Conservation (phyloP, 495 filamentous ascomycete species). For the Aspergillus taichungensis region DNA sequence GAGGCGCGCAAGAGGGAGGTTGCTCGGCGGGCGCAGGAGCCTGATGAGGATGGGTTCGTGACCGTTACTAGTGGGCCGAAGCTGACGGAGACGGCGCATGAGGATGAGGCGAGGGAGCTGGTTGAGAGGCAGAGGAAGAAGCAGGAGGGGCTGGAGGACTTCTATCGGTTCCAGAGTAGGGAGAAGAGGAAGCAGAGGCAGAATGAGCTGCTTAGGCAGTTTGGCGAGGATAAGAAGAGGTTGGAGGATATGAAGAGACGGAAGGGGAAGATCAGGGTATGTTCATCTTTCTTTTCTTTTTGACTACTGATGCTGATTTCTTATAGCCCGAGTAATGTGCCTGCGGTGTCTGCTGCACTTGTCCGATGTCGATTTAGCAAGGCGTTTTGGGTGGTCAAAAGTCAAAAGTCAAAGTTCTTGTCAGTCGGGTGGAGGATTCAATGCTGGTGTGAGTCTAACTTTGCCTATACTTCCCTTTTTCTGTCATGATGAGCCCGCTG, state of each 20-base stretch:
- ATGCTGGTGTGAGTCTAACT: slow-evolving; percentile 4
- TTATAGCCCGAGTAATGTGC: slow-evolving; percentile 36
- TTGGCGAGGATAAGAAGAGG: slow-evolving; percentile 48
- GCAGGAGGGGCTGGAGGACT: slow-evolving; percentile 58
- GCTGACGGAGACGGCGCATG: slow-evolving; percentile 59
- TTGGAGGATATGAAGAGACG: slow-evolving; percentile 42
- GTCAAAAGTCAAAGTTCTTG: slow-evolving; percentile 8
- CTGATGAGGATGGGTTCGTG: slow-evolving; percentile 92
- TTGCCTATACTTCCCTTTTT: slow-evolving; percentile 1
- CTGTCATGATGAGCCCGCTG: slow-evolving; percentile 44
- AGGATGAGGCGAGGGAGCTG: slow-evolving; percentile 65
- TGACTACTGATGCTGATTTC: slow-evolving; percentile 7
- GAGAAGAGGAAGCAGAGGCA: slow-evolving; percentile 83
- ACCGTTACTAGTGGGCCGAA: slow-evolving; percentile 75
- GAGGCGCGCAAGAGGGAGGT: slow-evolving; percentile 54
- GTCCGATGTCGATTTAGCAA: slow-evolving; percentile 12
- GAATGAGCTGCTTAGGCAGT: slow-evolving; percentile 49
- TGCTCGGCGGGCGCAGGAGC: slow-evolving; percentile 57
- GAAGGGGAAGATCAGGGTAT: slow-evolving; percentile 41
- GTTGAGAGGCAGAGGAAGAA: slow-evolving; percentile 67
- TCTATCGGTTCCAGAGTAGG: slow-evolving; percentile 89
- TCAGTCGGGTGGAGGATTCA: background rate
- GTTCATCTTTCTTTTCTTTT: slow-evolving; percentile 9
- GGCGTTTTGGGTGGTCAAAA: slow-evolving; percentile 17
- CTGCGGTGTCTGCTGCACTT: background rate